Conservation (phyloP, 352 stramenopile species). For the Plasmopara halstedii region DNA sequence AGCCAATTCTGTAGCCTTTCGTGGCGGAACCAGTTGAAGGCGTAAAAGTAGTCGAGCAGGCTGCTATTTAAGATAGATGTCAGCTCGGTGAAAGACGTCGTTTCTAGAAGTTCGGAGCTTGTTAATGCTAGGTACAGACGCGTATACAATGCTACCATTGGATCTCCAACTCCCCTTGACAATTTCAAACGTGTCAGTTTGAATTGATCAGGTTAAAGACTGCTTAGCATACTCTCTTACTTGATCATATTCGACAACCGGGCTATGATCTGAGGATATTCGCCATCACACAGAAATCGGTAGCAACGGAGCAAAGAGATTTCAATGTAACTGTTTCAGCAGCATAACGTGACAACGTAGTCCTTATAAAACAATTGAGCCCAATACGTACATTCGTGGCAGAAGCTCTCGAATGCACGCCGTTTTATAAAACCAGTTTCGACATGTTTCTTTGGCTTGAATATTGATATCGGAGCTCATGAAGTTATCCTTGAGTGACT, state of each 20-base stretch:
- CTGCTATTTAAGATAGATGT: conserved; percentile 50
- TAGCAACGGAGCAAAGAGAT: conserved; percentile 85
- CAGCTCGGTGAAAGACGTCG: conserved; percentile 29
- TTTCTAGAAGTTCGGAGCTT: conserved; percentile 48
- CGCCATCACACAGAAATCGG: conserved; percentile 84
- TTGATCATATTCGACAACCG: conserved; percentile 85
- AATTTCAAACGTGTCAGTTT: not conserved
- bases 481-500: conserved; percentile 56
- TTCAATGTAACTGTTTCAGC: conserved; percentile 72
- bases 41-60: conserved; percentile 87
- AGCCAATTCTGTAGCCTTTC: conserved; percentile 50
- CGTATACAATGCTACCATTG: conserved; percentile 82
- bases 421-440: conserved; percentile 94
- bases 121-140: conserved; percentile 75
- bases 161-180: conserved; percentile 75
- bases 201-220: not conserved
- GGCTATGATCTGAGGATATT: conserved; percentile 80
- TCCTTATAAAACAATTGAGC: too few relatives aligned
- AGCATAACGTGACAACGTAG: too few relatives aligned
- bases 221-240: conserved; percentile 19
- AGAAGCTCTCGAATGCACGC: conserved; percentile 89
- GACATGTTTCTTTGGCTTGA: conserved; percentile 86
- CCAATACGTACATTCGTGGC: conserved; percentile 75
- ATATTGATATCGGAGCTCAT: conserved; percentile 75
- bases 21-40: conserved; percentile 61